A percentile compares a stretch with the other conserved stretches of the same genome.
phyloP scores from a whole-genome alignment of 768 basidiomycete genomes.

The Coprinopsis sp. region DNA sequence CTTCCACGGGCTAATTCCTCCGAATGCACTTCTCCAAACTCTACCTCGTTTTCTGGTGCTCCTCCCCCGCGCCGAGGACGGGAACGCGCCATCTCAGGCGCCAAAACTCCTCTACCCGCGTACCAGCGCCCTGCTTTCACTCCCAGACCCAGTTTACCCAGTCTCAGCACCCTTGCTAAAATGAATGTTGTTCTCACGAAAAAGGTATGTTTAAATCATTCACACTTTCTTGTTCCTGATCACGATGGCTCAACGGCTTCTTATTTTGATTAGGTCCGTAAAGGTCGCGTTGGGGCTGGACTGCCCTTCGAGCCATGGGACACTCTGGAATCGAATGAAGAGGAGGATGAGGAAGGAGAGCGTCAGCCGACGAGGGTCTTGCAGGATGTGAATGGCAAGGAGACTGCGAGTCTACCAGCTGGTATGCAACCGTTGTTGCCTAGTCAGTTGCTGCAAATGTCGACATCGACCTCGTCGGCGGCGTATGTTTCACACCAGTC shows the following conservation, averaged over 20 bases:
- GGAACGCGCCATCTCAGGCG: conserved; percentile 6
- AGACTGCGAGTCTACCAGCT: conserved; percentile 5
- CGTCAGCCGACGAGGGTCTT: conserved; percentile 8
- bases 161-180: conserved; percentile 42
- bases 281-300: conserved; percentile 47
- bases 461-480: neutral
- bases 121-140: conserved; percentile 45
- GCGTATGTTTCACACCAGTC: conserved; percentile 7
- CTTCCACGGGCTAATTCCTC: too few relatives aligned
- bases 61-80: conserved; percentile 2
- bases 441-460: conserved; percentile 4
- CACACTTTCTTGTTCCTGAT: conserved; percentile 2
- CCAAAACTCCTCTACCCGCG: conserved; percentile 25
- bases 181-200: conserved; percentile 43
- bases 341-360: too few relatives aligned
- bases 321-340: too few relatives aligned
- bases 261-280: conserved; percentile 37
- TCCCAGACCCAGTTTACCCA: conserved; percentile 48
- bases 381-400: conserved; percentile 4
- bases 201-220: conserved; percentile 32
- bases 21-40: too few relatives aligned
- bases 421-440: conserved; percentile 9
- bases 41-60: too few relatives aligned
- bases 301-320: conserved; percentile 57
- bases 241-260: neutral